Evolutionary conservation across 2,329 filamentous ascomycete species (phyloP), one percentile per base, ranked within the genome.

Genomic region (Didymella sp.): DNA sequence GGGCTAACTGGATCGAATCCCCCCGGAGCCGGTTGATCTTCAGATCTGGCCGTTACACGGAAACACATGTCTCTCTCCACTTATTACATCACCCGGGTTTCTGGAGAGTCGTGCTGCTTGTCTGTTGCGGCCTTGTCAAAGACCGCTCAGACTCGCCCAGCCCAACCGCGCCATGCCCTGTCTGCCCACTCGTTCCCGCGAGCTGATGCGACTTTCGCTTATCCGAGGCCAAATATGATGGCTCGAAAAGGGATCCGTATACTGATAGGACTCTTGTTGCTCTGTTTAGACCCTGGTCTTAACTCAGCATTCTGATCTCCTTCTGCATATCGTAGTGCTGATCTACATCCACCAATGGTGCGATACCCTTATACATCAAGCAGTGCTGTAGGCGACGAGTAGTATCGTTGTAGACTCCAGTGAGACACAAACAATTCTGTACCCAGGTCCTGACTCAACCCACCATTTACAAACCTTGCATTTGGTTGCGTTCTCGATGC

Each of bases 11-110:
- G 62, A 71, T 73, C 66, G 50, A 67, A 64, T 56, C 11, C 41
- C 59, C 63, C 69, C 68, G 69, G 48, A 47, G 51, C 54, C 54
- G 54, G 66, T 64, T 21, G 31, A 6, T 70, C 66, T n/a, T n/a
- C n/a, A n/a, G n/a, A 67, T 72, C 69, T 72, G 64, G 62, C 68
- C 65, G 70, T 63, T 67, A 71, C 72, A 70, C 72, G 73, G 35
- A 21, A 37, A 37, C 35, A 38, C 35, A 65, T 66, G 63, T 67
- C 60, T 67, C 69, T 73, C 72, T 73, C 72, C 73, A 73, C 73
- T 74, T 73, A 73, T 73, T 73, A 66, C 71, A 73, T 72, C 67
- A 69, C 63, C 47, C 48, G 54, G 50, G 42, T 62, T 62, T 60
- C 59, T 65, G 64, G 66, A 61, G 37, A 59, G 62, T 63, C 55